These are phyloP conservation scores for Zasmidium citrigriseum DNA, from an alignment of 2,329 filamentous ascomycete species.

Conservation along the genomic window DNA sequence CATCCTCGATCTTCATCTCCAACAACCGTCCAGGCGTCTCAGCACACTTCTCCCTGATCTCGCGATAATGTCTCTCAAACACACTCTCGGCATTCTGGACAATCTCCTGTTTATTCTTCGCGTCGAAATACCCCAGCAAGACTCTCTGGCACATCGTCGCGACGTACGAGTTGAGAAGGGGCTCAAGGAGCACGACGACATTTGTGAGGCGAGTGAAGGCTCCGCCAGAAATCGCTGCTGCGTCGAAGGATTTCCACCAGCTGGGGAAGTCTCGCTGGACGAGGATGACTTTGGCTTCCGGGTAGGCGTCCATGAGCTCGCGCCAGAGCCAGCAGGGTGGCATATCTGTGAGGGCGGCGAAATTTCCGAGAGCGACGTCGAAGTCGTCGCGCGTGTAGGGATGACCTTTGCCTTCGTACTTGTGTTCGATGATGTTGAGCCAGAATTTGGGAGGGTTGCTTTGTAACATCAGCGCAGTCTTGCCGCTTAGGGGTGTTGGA, in stretches of 20 bases:
- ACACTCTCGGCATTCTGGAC: background rate
- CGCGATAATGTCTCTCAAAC: background rate
- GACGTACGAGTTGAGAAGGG: background rate
- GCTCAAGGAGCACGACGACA: background rate
- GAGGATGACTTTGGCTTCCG: conserved; percentile 26
- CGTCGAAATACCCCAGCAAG: background rate
- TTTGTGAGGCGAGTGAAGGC: background rate
- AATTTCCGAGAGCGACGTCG: background rate
- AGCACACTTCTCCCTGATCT: background rate
- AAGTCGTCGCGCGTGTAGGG: background rate
- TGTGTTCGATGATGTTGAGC: background rate
- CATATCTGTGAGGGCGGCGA: conserved; percentile 1
- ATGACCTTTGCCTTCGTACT: conserved; percentile 1
- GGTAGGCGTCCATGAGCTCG: conserved; percentile 31
- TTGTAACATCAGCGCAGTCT: no score
- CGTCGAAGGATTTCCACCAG: conserved; percentile 20
- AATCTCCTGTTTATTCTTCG: background rate
- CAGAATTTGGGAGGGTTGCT: background rate
- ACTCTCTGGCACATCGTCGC: background rate
- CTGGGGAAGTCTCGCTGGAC: conserved; percentile 23
- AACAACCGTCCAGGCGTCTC: background rate
- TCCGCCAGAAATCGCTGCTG: background rate
- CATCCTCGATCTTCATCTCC: conserved; percentile 8
- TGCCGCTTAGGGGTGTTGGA: background rate
- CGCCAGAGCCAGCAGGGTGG: background rate